Evolutionary conservation across 495 filamentous ascomycete species (phyloP), one percentile per base, ranked within the genome.

Genomic region (Podospora sp.): DNA sequence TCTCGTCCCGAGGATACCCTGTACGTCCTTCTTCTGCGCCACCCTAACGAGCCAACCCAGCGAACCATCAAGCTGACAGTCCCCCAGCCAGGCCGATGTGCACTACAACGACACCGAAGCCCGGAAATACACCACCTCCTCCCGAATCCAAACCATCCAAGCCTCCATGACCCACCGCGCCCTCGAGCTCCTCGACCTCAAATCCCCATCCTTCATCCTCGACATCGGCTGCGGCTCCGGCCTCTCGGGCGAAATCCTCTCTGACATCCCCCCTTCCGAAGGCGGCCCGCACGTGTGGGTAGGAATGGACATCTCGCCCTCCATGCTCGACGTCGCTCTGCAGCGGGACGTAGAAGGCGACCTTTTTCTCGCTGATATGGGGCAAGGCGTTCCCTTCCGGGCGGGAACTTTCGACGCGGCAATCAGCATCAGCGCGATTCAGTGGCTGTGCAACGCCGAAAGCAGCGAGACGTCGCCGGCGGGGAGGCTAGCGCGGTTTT

Each of bases 371-470:
- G 91, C 93, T 6, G 95, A 99, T 74, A 94, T 96, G 57, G 95
- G 95, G 0, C 95, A 99, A 74, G 95, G 96, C 1, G 87, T 99
- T 1, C 95, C 96, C 7, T 98, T 99, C 77, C 90, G 95, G 8
- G 85, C 95, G 0, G 95, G 95, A 9, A 86, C 90, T 0, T 98
- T 99, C 76, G 95, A 99, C 78, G 95, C 94, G 6, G 95, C 95
- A 16, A 92, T 99, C 69, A 92, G 88, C 72, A 97, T 99, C 72
- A 91, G 87, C 77, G 95, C 95, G 1, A 91, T 99, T 29, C 95
- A 99, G 76, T 99, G 95, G 95, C 84, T 99, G 6, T 99, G 95
- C 77, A 97, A 97, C 80, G 95, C 93, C 20, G 96, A 97, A 74
- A 89, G 86, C 61, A 90, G 86, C 71, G 92, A 96, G 20, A 93